Percentiles rank a stretch among this genome's conserved stretches.
These are phyloP conservation scores for Coniochaeta hoffmannii DNA, from an alignment of 2,329 filamentous ascomycete genomes.

Conservation along the genomic window DNA sequence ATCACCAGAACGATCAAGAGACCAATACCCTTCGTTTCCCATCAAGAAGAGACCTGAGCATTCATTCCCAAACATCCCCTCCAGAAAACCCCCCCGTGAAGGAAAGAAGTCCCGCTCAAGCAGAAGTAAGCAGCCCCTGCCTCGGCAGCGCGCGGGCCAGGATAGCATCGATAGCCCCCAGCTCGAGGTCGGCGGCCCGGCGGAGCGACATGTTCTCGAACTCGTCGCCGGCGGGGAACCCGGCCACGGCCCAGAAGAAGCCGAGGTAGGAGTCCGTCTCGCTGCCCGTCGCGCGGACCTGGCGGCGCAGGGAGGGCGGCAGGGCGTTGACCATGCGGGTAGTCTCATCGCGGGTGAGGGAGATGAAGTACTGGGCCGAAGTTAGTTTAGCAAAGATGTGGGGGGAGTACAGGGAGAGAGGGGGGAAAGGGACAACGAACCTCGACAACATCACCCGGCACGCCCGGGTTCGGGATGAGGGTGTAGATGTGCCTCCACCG, in stretches of 20 bases:
- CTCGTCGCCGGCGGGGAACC: conserved; percentile 27
- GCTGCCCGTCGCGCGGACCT: conserved; percentile 23
- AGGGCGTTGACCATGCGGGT: conserved; percentile 29
- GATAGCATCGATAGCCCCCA: conserved; percentile 40
- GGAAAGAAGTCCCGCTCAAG: neutral
- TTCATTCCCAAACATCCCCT: too few species aligned
- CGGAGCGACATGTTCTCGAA: conserved; percentile 43
- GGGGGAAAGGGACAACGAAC: conserved; percentile 26
- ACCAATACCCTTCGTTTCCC: too few species aligned
- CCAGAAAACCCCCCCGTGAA: too few species aligned
- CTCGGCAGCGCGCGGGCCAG: conserved; percentile 32
- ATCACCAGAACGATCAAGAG: too few species aligned
- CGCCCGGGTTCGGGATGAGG: conserved; percentile 39
- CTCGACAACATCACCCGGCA: conserved; percentile 46
- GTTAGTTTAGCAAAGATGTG: neutral
- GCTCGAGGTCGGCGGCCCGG: conserved; percentile 37
- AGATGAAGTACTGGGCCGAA: conserved; percentile 45
- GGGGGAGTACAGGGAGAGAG: neutral
- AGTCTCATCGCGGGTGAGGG: conserved; percentile 46
- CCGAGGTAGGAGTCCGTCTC: conserved; percentile 41
- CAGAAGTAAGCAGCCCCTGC: neutral
- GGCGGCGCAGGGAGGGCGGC: conserved; percentile 32
- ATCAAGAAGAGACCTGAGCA: too few species aligned
- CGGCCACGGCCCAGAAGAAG: conserved; percentile 42
- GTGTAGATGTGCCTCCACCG: conserved; percentile 46